phyloP scores from a whole-genome alignment of 306 rosid genomes.

The Cucumis cinereus region DNA sequence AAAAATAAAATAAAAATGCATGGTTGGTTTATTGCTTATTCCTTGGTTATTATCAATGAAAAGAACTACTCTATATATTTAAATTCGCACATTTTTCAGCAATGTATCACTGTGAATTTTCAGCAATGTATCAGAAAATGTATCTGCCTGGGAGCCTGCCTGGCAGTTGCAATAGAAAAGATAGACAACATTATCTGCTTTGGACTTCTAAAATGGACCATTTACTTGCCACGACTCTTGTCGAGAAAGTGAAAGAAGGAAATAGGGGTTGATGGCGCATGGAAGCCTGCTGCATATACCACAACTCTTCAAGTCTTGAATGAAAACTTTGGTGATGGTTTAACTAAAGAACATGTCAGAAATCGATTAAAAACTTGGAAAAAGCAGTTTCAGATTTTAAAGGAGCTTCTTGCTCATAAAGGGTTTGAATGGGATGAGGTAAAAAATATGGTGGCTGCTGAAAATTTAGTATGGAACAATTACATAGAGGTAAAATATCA shows the following conservation, averaged over 20 bases:
- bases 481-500: conserved; percentile 28
- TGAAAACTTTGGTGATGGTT: conserved; percentile 23
- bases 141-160: conserved; percentile 23
- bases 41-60: background rate
- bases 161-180: conserved; percentile 32
- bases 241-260: conserved; percentile 36
- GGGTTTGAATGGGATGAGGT: conserved; percentile 47
- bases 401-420: conserved; percentile 37
- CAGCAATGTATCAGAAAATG: conserved; percentile 28
- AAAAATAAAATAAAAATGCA: no score
- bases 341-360: conserved; percentile 36
- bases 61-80: background rate
- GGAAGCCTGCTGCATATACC: conserved; percentile 38
- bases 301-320: conserved; percentile 32
- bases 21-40: background rate
- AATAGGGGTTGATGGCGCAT: conserved; percentile 33
- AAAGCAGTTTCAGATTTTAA: conserved; percentile 42
- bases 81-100: background rate
- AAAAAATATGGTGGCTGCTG: conserved; percentile 36
- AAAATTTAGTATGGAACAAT: conserved; percentile 40
- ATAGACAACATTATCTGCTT: conserved; percentile 24
- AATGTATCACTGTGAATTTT: background rate
- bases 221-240: conserved; percentile 31
- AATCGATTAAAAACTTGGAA: conserved; percentile 49
- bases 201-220: conserved; percentile 52